Evolutionary conservation across 2,329 filamentous ascomycete genomes (phyloP).

Genomic region (Alternaria alternata): DNA sequence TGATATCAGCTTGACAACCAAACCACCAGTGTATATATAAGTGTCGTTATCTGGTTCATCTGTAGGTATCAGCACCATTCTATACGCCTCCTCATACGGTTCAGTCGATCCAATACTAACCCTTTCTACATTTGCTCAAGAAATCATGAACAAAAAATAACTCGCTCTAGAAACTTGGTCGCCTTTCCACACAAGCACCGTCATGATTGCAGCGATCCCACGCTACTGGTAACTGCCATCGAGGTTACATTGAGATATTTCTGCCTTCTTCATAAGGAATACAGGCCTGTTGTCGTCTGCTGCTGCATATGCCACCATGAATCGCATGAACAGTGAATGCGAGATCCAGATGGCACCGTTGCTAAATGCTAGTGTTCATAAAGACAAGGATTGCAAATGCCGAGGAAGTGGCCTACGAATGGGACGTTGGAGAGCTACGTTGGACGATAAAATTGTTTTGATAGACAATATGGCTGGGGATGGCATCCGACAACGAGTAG

Average conservation of each 20-base stretch:
- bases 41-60: background rate
- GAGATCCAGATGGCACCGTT: too few relatives aligned
- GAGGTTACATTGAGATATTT: background rate
- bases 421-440: background rate
- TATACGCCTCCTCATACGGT: background rate
- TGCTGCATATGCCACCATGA: slow-evolving; percentile 2
- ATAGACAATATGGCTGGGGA: background rate
- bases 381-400: background rate
- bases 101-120: background rate
- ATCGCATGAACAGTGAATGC: background rate
- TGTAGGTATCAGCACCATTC: background rate
- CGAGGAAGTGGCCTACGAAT: background rate
- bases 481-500: background rate
- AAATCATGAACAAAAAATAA: background rate
- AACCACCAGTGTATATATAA: background rate
- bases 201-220: background rate
- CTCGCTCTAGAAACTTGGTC: background rate
- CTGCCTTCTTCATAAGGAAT: background rate
- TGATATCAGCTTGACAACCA: background rate
- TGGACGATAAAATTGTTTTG: background rate
- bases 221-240: background rate
- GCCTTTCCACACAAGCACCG: background rate
- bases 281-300: slow-evolving; percentile 2
- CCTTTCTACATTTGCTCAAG: background rate
- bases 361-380: background rate